Base-by-base conservation (phyloP, 441 rosid genomes). In the Kokia cookei region DNA sequence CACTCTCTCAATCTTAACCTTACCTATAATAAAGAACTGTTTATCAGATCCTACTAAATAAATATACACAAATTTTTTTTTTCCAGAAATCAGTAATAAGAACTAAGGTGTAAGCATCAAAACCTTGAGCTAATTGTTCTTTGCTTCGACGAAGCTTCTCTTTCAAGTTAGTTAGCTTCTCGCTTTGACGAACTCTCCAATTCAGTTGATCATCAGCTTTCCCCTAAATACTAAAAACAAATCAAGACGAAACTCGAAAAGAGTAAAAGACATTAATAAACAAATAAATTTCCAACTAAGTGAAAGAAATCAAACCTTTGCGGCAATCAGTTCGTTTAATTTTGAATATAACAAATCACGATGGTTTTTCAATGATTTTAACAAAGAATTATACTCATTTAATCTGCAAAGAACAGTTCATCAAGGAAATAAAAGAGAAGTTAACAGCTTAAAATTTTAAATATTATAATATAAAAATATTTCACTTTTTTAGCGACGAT, bases 141-240 rank as follows among this genome's bases (percentile, higher is more conserved):
- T 86, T 89, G 69, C 74, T 85, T 60, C 64, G 71, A 35, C 74
- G 82, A n/a, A 95, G 92, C 81, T 75, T 88, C 80, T 81, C 96
- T 79, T 82, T 90, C 86, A 91, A 86, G 72, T 27, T 81, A 2
- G 79, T 78, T 78, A 93, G 85, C 79, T 93, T 95, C 81, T 93
- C 99, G 29, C 80, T 84, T 37, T 86, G 94, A 72, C 77, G 62
- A 74, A 85, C 84, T 84, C 90, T 84, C 97, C 94, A 93, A 64
- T 88, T 91, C 48, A 70, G 76, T 64, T 93, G 97, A 82, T 90
- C 93, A 81, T 88, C 97, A 26, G 86, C 91, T 82, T 83, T 93
- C 27, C 91, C 91, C 99, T 94, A 67, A 40, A 76, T 13, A 74
- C 37, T 47, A 4, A 15, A 40, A 48, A 73, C 35, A 81, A 73